Evolutionary conservation across 106 monocot genomes (phyloP).

Genomic region (Dendrobium chrysotoxum): DNA sequence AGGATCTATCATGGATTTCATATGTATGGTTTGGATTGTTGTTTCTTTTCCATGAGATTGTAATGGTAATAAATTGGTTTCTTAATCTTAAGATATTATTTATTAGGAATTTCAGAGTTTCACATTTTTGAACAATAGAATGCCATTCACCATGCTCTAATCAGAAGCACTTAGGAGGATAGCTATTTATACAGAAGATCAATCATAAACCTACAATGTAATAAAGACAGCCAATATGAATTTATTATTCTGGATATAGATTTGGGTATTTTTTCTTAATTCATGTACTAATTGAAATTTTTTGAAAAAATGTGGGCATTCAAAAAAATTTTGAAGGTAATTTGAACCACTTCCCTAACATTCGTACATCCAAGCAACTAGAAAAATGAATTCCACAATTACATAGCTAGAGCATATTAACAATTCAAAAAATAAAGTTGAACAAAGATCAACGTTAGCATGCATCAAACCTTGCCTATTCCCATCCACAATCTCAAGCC

Average conservation of each 20-base stretch:
- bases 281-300: not conserved
- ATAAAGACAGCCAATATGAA: not conserved
- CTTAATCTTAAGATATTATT: no score
- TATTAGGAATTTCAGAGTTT: not conserved
- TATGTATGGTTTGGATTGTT: no score
- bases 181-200: not conserved
- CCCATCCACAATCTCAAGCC: conserved; percentile 46
- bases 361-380: not conserved
- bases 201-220: no score
- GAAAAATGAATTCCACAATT: not conserved
- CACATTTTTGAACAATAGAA: not conserved
- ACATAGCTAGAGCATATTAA: not conserved
- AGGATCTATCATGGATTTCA: no score
- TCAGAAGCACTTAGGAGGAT: not conserved
- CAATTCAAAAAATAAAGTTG: not conserved
- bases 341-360: not conserved
- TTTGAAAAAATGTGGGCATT: not conserved
- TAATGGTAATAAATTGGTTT: no score
- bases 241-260: not conserved
- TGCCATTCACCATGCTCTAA: not conserved
- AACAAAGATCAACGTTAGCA: not conserved
- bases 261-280: not conserved
- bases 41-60: not conserved
- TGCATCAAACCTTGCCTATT: conserved; percentile 28
- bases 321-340: not conserved